Evolutionary conservation across 1,139 yeast species (phyloP).

Genomic region (Saccharomyces pastorianus): DNA sequence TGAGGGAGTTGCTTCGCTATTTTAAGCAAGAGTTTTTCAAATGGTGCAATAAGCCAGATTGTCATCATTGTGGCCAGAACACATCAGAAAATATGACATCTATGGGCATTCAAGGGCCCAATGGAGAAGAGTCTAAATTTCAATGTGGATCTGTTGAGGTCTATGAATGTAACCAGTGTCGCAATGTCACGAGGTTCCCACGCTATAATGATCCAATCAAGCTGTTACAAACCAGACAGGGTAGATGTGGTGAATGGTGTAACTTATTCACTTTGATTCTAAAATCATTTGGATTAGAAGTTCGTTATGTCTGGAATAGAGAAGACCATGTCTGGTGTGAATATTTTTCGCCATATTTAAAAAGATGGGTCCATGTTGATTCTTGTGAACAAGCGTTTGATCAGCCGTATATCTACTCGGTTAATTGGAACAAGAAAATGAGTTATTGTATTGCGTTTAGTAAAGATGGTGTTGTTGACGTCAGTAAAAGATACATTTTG

Average conservation of each 20-base stretch:
- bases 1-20: slow-evolving; percentile 61
- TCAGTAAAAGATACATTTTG: slow-evolving; percentile 60
- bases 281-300: slow-evolving; percentile 54
- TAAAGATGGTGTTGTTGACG: slow-evolving; percentile 54
- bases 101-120: slow-evolving; percentile 35
- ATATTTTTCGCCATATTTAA: slow-evolving; percentile 52
- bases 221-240: slow-evolving; percentile 52
- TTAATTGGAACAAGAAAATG: slow-evolving; percentile 93
- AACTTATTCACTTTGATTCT: slow-evolving; percentile 69
- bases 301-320: slow-evolving; percentile 73
- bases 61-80: slow-evolving; percentile 45
- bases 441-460: slow-evolving; percentile 72
- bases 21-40: slow-evolving; percentile 72
- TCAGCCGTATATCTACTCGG: slow-evolving; percentile 65
- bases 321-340: slow-evolving; percentile 98
- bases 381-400: slow-evolving; percentile 84
- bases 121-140: slow-evolving; percentile 35
- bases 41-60: slow-evolving; percentile 73
- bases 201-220: slow-evolving; percentile 64
- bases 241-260: slow-evolving; percentile 97
- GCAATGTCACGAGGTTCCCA: slow-evolving; percentile 49
- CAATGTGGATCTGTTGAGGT: slow-evolving; percentile 51
- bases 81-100: slow-evolving; percentile 29
- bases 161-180: slow-evolving; percentile 52
- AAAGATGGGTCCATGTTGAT: slow-evolving; percentile 82